Percentiles rank a stretch among this genome's conserved stretches.
These are phyloP conservation scores for Cardamine occulta DNA, from an alignment of 345 rosid genomes.

Conservation along the genomic window DNA sequence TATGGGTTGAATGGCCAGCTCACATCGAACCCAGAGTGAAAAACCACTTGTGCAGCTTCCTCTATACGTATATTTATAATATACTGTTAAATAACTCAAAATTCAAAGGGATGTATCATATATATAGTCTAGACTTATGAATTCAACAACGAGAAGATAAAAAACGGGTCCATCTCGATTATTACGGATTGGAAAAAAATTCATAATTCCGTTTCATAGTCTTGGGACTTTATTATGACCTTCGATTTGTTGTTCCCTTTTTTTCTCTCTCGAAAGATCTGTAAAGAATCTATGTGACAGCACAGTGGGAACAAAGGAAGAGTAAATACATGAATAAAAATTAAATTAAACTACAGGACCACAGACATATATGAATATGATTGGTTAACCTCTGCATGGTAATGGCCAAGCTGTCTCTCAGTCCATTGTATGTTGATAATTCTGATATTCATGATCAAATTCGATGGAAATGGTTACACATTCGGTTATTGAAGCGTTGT, in stretches of 20 bases:
- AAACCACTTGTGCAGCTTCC: too few relatives aligned
- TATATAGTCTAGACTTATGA: not conserved
- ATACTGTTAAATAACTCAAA: not conserved
- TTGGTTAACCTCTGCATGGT: conserved; percentile 30
- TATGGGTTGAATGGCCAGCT: too few relatives aligned
- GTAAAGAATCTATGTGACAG: conserved; percentile 31
- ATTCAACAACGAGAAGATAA: conserved; percentile 8
- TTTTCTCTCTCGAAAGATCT: conserved; percentile 26
- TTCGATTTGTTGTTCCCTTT: conserved; percentile 17
- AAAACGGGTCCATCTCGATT: conserved; percentile 15
- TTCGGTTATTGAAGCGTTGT: not conserved
- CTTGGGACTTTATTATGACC: conserved; percentile 21
- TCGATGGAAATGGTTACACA: conserved; percentile 15
- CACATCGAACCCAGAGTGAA: too few relatives aligned
- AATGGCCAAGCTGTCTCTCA: conserved; percentile 44
- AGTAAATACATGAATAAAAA: not conserved
- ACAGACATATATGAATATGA: conserved; percentile 42
- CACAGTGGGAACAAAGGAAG: conserved; percentile 36
- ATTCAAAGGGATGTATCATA: not conserved
- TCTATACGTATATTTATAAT: too few relatives aligned
- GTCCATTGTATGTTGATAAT: conserved; percentile 34
- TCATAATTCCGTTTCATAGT: conserved; percentile 11
- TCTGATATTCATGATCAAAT: conserved; percentile 1
- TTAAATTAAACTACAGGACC: conserved; percentile 29
- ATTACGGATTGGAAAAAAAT: not conserved